Base-by-base conservation (phyloP, 2,329 filamentous ascomycete genomes). In the Aureobasidium vineae region DNA sequence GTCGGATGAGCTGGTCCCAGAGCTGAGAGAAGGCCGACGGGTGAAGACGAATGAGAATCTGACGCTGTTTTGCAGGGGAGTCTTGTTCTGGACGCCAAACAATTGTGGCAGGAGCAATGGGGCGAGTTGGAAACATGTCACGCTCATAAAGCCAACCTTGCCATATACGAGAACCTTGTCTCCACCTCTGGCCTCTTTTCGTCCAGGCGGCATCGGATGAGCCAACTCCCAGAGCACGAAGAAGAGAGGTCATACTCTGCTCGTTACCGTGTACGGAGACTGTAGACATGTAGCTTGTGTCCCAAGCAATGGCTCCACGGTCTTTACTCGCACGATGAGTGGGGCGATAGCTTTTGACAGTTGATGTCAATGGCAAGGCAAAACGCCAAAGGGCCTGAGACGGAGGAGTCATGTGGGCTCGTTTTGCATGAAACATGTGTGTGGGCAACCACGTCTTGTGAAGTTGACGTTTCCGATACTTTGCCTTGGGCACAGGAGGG, bases 361-460 rank as follows among this genome's bases (percentile, higher is more conserved):
- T 96, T 0, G 94, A 92, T 5, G 90, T 92, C 69, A 96, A 77
- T 0, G 93, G 92, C 28, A 98, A 81, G 0, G 91, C 87, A 77
- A 97, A 97, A 47, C 92, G 86, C 95, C 95, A 99, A n/a, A 95
- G 78, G 3, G 91, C 89, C 52, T 89, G 84, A 57, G 85, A 88
- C 0, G 91, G 89, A 8, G 86, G 84, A 0, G 92, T 92, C 90
- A 99, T 96, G 68, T 86, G 90, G 26, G 95, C 92, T 68, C 95
- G 84, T 77, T 99, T 99, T 2, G 94, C 88, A 78, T 97, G 93
- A 85, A 90, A 99, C 70, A 96, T 79, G 76, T 99, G 95, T 7
- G 95, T 98, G 0, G 95, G 95, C 19, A 99, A 82, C 92, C 94
- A 97, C 2, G 90, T 92, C 81, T 98, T 98, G 76, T 90, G 84